phyloP scores from a whole-genome alignment of 441 rosid species.

The Bocquillonia castaneifolia region DNA sequence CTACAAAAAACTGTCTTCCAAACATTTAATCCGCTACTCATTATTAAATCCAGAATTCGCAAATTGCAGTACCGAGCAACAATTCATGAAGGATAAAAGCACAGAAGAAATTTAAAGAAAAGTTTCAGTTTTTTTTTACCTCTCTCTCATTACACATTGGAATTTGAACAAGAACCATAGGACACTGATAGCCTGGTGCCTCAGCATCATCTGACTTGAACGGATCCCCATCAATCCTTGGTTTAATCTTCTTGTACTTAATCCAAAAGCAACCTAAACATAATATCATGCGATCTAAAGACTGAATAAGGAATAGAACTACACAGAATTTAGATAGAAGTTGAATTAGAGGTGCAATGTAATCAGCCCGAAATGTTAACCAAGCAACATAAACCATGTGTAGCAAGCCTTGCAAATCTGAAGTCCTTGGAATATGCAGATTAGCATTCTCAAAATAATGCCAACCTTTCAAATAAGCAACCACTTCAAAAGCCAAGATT shows the following conservation, averaged over 20 bases:
- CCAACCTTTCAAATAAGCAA: slow-evolving; percentile 79
- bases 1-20: too few relatives aligned
- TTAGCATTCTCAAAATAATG: slow-evolving; percentile 51
- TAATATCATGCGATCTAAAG: slow-evolving; percentile 69
- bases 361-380: slow-evolving; percentile 60
- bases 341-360: slow-evolving; percentile 64
- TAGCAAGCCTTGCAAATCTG: slow-evolving; percentile 51
- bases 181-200: slow-evolving; percentile 48
- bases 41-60: not conserved
- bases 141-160: slow-evolving; percentile 96
- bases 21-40: not conserved
- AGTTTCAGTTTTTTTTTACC: slow-evolving; percentile 37
- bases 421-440: slow-evolving; percentile 46
- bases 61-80: not conserved
- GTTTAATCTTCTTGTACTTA: slow-evolving; percentile 71
- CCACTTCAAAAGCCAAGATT: slow-evolving; percentile 59
- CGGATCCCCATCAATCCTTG: slow-evolving; percentile 52
- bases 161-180: slow-evolving; percentile 96
- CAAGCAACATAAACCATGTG: slow-evolving; percentile 60
- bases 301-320: slow-evolving; percentile 71
- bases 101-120: slow-evolving; percentile 4
- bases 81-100: slow-evolving; percentile 1
- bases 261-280: slow-evolving; percentile 90
- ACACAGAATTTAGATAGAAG: slow-evolving; percentile 67
- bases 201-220: slow-evolving; percentile 56